Evolutionary conservation across 2,329 filamentous ascomycete genomes (phyloP).

Genomic region (Penicillium corylophilum): DNA sequence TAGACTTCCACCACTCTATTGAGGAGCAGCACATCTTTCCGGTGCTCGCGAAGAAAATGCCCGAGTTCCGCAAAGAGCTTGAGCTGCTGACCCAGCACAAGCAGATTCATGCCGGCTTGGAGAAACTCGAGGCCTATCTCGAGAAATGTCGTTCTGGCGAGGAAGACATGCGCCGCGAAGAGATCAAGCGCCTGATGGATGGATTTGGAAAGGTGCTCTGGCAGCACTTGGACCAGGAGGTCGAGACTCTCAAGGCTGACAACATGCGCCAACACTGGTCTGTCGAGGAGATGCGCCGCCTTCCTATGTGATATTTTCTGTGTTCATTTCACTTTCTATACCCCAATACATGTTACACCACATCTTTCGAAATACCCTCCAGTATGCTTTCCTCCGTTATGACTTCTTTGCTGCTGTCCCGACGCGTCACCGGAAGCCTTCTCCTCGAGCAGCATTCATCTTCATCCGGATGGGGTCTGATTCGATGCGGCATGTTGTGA

Average conservation of each 20-base stretch:
- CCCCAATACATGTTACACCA: neutral
- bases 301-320: conserved; percentile 59
- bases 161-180: conserved; percentile 54
- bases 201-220: conserved; percentile 75
- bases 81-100: conserved; percentile 72
- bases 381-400: neutral
- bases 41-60: conserved; percentile 72
- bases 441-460: neutral
- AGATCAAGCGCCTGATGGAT: conserved; percentile 72
- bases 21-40: conserved; percentile 84
- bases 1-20: conserved; percentile 77
- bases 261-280: conserved; percentile 87
- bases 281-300: conserved; percentile 66
- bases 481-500: neutral
- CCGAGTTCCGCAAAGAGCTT: conserved; percentile 67
- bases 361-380: neutral
- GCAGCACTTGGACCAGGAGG: conserved; percentile 82
- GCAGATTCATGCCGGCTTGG: conserved; percentile 74
- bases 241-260: conserved; percentile 72
- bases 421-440: neutral
- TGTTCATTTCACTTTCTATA: neutral
- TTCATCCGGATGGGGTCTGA: neutral
- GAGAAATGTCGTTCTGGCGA: conserved; percentile 62
- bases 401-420: neutral
- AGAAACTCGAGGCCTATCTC: conserved; percentile 66